Evolutionary conservation across 2,329 filamentous ascomycete genomes (phyloP).

Genomic region (Nannizzia gypsea): DNA sequence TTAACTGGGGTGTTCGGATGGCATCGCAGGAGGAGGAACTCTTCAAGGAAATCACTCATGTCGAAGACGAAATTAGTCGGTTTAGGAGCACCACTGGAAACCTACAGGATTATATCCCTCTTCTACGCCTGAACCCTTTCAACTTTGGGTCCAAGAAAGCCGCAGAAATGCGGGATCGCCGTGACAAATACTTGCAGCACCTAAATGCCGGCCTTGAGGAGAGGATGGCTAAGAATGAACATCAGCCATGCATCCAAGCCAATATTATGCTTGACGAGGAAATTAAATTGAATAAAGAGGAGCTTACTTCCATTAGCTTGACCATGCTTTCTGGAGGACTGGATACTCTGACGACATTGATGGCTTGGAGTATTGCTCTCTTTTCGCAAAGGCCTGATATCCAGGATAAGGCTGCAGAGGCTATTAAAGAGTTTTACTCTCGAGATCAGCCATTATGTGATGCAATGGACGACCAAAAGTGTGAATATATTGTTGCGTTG

Average conservation of each 20-base stretch:
- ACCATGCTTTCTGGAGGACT: constrained; percentile 58
- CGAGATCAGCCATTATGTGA: constrained; percentile 47
- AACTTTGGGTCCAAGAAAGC: constrained; percentile 48
- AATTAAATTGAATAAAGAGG: constrained; percentile 49
- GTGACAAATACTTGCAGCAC: constrained; percentile 48
- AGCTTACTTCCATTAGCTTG: constrained; percentile 53
- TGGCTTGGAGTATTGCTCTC: constrained; percentile 53
- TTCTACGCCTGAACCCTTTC: constrained; percentile 50
- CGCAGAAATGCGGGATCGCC: constrained; percentile 46
- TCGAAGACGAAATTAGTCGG: constrained; percentile 49
- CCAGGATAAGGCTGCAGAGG: constrained; percentile 47
- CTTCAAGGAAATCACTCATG: constrained; percentile 52
- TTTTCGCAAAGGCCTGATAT: constrained; percentile 50
- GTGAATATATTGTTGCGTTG: constrained; percentile 50
- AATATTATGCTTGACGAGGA: constrained; percentile 55
- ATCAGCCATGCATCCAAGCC: constrained; percentile 55
- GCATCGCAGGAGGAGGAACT: constrained; percentile 47
- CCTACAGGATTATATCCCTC: constrained; percentile 50
- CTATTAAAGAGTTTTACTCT: constrained; percentile 45
- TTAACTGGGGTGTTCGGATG: constrained; percentile 56
- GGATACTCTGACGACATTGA: constrained; percentile 54
- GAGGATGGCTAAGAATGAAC: constrained; percentile 48
- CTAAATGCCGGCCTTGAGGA: constrained; percentile 50
- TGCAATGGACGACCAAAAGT: constrained; percentile 51
- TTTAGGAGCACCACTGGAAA: constrained; percentile 51